Percentiles rank a stretch among this genome's conserved stretches.
Conservation (phyloP, 495 filamentous ascomycete species). For the Talaromyces proteolyticus region DNA sequence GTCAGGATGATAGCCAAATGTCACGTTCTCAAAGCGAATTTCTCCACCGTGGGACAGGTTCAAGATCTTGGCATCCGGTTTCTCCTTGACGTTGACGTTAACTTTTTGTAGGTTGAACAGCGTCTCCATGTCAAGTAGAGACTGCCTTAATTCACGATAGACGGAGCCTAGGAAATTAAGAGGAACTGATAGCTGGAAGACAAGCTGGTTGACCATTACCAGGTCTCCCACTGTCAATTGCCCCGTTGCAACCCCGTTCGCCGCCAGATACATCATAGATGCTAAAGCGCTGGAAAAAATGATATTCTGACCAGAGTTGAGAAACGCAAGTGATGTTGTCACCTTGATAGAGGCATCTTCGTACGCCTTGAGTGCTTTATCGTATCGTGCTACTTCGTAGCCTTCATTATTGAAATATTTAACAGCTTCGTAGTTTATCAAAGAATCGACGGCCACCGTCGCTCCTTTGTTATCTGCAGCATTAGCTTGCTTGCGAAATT, state of each 20-base stretch:
- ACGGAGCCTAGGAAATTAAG: conserved; percentile 95
- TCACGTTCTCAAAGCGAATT: conserved; percentile 91
- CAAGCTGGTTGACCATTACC: conserved; percentile 97
- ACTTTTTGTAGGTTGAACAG: conserved; percentile 99
- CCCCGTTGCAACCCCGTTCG: conserved; percentile 78
- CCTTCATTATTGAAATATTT: conserved; percentile 99
- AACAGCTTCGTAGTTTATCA: conserved; percentile 98
- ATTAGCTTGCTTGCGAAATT: conserved; percentile 90
- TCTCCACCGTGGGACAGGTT: conserved; percentile 71
- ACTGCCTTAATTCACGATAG: conserved; percentile 92
- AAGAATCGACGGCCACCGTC: conserved; percentile 89
- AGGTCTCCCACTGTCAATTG: conserved; percentile 88
- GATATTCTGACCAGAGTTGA: conserved; percentile 97
- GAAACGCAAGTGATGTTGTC: conserved; percentile 82
- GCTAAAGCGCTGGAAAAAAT: conserved; percentile 95
- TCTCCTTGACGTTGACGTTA: conserved; percentile 79
- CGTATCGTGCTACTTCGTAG: conserved; percentile 87
- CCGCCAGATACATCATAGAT: conserved; percentile 97
- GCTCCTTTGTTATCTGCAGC: conserved; percentile 93
- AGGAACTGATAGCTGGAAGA: conserved; percentile 94
- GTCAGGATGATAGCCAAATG: conserved; percentile 85
- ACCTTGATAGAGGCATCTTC: conserved; percentile 95
- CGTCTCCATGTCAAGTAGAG: conserved; percentile 95
- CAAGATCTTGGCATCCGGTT: conserved; percentile 64
- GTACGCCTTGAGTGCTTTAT: conserved; percentile 77